Conservation (phyloP, 2,329 filamentous ascomycete genomes). For the Berkeleyomyces basicola region DNA sequence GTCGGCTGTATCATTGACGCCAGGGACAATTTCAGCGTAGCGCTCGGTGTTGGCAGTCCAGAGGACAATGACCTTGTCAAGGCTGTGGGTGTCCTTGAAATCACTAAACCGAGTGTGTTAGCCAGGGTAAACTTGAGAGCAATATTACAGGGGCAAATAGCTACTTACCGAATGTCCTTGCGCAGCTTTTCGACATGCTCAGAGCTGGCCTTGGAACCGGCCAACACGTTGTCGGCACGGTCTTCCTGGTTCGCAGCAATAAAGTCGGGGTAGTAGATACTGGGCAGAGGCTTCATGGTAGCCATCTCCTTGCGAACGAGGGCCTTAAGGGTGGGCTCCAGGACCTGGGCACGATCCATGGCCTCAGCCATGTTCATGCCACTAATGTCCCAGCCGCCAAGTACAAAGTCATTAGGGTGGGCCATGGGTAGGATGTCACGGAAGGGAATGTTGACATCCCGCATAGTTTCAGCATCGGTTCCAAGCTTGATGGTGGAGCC, state of each 20-base stretch:
- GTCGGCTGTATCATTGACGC: slow-evolving; percentile 92
- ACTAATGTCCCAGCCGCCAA: slow-evolving; percentile 98
- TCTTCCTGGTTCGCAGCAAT: slow-evolving; percentile 97
- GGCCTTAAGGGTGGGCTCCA: slow-evolving; percentile 86
- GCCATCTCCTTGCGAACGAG: slow-evolving; percentile 88
- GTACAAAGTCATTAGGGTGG: slow-evolving; percentile 85
- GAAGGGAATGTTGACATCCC: slow-evolving; percentile 94
- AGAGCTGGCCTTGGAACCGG: slow-evolving; percentile 67
- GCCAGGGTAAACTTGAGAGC: not conserved
- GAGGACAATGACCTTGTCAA: slow-evolving; percentile 93
- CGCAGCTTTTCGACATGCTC: slow-evolving; percentile 88
- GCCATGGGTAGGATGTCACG: slow-evolving; percentile 89
- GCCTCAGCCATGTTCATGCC: slow-evolving; percentile 71
- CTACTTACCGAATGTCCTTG: slow-evolving; percentile 52
- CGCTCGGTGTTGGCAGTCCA: slow-evolving; percentile 99
- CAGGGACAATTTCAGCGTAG: slow-evolving; percentile 71
- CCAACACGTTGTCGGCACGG: slow-evolving; percentile 77
- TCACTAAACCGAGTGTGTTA: slow-evolving; percentile 33
- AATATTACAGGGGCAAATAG: slow-evolving; percentile 20
- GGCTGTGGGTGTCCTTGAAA: slow-evolving; percentile 69
- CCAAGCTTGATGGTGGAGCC: slow-evolving; percentile 93
- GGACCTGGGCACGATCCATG: slow-evolving; percentile 90
- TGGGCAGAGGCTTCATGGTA: slow-evolving; percentile 72
- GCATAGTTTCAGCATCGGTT: slow-evolving; percentile 62
- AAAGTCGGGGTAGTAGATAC: slow-evolving; percentile 98